These are phyloP conservation scores for Termitomyces sp. DNA, from an alignment of 768 basidiomycete species.

Conservation along the genomic window DNA sequence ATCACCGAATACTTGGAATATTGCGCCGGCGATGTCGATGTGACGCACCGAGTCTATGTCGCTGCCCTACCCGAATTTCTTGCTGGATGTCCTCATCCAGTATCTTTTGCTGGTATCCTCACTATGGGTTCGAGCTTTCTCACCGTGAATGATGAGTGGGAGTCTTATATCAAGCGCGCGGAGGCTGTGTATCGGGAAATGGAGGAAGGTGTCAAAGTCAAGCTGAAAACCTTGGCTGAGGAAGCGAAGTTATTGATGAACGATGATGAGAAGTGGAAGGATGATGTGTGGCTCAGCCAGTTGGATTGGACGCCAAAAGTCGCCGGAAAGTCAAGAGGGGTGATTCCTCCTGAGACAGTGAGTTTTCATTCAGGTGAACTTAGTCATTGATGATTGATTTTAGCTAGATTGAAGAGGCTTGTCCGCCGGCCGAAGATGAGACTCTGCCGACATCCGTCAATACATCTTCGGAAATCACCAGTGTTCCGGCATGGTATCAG, in stretches of 20 bases:
- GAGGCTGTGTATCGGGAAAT: slow-evolving; percentile 69
- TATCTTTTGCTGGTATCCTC: slow-evolving; percentile 86
- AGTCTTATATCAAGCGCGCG: slow-evolving; percentile 73
- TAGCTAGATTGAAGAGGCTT: slow-evolving; percentile 4
- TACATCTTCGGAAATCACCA: not conserved
- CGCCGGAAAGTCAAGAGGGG: slow-evolving; percentile 64
- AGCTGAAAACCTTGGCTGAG: slow-evolving; percentile 66
- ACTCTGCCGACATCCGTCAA: not conserved
- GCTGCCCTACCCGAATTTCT: slow-evolving; percentile 81
- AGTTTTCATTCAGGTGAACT: slow-evolving; percentile 4
- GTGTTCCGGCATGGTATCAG: slow-evolving; percentile 59
- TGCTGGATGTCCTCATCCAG: slow-evolving; percentile 83
- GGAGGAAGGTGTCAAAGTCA: slow-evolving; percentile 73
- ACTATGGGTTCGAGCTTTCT: slow-evolving; percentile 92
- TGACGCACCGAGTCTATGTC: slow-evolving; percentile 79
- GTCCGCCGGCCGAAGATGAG: not conserved
- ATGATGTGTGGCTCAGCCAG: slow-evolving; percentile 83
- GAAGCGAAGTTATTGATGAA: slow-evolving; percentile 63
- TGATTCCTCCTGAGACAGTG: slow-evolving; percentile 31
- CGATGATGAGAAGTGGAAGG: slow-evolving; percentile 47
- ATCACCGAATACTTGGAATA: slow-evolving; percentile 78
- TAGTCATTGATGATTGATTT: not conserved
- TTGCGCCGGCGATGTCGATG: slow-evolving; percentile 80
- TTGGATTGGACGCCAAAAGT: slow-evolving; percentile 94
- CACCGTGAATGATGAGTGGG: slow-evolving; percentile 89